Evolutionary conservation across 1,139 yeast genomes (phyloP).

Genomic region (Kluyveromyces marxianus): DNA sequence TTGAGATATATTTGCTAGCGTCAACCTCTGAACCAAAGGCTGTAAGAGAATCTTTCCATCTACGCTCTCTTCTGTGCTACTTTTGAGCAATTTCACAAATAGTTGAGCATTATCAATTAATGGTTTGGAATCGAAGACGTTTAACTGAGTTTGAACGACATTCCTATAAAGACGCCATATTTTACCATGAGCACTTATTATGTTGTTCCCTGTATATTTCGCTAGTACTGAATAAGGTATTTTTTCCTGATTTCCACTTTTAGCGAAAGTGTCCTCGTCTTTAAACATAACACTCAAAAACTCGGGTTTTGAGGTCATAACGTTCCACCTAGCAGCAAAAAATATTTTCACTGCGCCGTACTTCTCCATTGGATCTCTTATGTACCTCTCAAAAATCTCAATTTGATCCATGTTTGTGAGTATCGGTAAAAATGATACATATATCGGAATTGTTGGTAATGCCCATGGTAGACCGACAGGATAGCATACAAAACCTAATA

Average conservation of each 20-base stretch:
- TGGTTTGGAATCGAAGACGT: slow-evolving; percentile 39
- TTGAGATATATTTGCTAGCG: slow-evolving; percentile 46
- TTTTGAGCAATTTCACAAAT: slow-evolving; percentile 24
- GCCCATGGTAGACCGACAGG: slow-evolving; percentile 34
- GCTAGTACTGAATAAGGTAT: slow-evolving; percentile 52
- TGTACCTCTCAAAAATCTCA: slow-evolving; percentile 38
- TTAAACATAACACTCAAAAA: slow-evolving; percentile 41
- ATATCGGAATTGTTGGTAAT: slow-evolving; percentile 57
- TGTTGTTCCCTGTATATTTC: slow-evolving; percentile 53
- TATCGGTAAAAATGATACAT: slow-evolving; percentile 46
- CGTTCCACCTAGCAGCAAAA: slow-evolving; percentile 60
- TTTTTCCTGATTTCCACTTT: slow-evolving; percentile 55
- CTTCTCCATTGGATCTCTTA: slow-evolving; percentile 37
- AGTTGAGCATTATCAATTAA: slow-evolving; percentile 33
- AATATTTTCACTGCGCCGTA: slow-evolving; percentile 55
- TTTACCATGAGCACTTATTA: slow-evolving; percentile 53
- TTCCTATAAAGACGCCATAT: slow-evolving; percentile 47
- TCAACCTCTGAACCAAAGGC: slow-evolving; percentile 40
- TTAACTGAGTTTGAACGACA: slow-evolving; percentile 42
- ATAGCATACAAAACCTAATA: slow-evolving; percentile 26
- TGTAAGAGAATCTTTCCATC: slow-evolving; percentile 28
- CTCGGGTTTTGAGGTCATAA: slow-evolving; percentile 45
- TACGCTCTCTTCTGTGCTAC: slow-evolving; percentile 11
- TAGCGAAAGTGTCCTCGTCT: slow-evolving; percentile 44
- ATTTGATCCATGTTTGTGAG: slow-evolving; percentile 43